Evolutionary conservation across 2,329 filamentous ascomycete species (phyloP), one percentile per base, ranked within the genome.

Genomic region (Monosporascus sp.): DNA sequence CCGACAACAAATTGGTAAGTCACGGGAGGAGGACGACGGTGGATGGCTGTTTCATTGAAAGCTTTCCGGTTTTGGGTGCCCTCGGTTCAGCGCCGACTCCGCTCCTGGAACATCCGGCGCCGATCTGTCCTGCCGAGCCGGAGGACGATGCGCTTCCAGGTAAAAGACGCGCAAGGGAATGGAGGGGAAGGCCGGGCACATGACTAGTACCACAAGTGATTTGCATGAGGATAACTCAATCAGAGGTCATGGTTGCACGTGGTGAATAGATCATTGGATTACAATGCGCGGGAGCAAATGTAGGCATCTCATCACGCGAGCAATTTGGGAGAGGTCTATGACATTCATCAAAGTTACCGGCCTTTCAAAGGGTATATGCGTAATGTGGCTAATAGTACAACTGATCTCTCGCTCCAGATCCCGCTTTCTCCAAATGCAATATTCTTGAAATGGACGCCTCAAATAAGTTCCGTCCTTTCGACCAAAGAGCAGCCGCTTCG

Each of bases 361-460:
- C 60, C 60, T 58, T 60, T 49, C 47, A 48, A 35, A 52, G 59
- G 58, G 60, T 62, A 62, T 62, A 62, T 62, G 60, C 57, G 54
- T 59, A 56, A 53, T 57, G 48, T 54, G 49, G 57, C 54, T 62
- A 62, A 62, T 60, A 58, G 58, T 62, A 62, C 60, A 62, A 47
- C 39, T 50, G 52, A 57, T 53, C 53, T 56, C 53, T 58, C 55
- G 52, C 54, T 59, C 52, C 54, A 52, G 52, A 49, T 43, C 50
- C 54, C 55, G 52, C 58, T 18, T 20, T 49, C 51, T 49, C 55
- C 48, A 53, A 48, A 57, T 46, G 43, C 11, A 22, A 14, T 25
- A 25, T n/a, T 46, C 24, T 31, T 8, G 43, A 46, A 31, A 27
- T 24, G 55, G 50, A 52, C 53, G 55, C 50, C 50, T 45, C 50